Percentiles rank a stretch among this genome's conserved stretches.
Evolutionary conservation across 768 basidiomycete species (phyloP).

Genomic region (Tricholoma sp.): DNA sequence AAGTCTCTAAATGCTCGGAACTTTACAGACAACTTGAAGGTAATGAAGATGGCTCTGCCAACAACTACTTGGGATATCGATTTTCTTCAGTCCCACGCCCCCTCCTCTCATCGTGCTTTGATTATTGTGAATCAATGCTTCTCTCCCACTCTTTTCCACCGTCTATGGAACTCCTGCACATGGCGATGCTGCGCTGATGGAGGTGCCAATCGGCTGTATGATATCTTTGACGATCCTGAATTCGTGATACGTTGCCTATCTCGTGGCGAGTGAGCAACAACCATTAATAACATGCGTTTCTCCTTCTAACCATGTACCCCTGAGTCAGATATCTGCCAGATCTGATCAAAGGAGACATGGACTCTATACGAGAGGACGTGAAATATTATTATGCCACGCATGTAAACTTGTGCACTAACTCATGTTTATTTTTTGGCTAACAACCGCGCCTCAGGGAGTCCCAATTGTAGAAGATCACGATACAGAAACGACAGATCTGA

Average conservation of each 20-base stretch:
- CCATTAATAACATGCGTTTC: neutral
- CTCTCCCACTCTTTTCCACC: conserved; percentile 50
- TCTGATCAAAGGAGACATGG: conserved; percentile 90
- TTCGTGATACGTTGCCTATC: conserved; percentile 10
- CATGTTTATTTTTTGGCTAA: neutral
- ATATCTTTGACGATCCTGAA: conserved; percentile 31
- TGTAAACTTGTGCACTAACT: conserved; percentile 32
- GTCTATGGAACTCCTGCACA: conserved; percentile 48
- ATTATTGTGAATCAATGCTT: conserved; percentile 93
- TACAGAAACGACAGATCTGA: conserved; percentile 89
- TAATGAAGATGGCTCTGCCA: neutral
- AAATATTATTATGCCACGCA: conserved; percentile 55
- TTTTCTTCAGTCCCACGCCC: conserved; percentile 27
- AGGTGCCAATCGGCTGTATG: conserved; percentile 80
- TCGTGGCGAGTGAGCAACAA: conserved; percentile 9
- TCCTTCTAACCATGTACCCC: neutral
- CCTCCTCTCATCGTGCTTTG: conserved; percentile 40
- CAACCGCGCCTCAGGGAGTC: conserved; percentile 50
- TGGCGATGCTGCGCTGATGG: conserved; percentile 81
- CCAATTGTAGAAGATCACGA: conserved; percentile 59
- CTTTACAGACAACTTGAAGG: too few relatives aligned
- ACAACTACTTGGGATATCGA: conserved; percentile 36
- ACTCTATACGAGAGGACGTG: conserved; percentile 80
- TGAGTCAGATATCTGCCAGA: conserved; percentile 60
- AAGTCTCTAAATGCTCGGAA: too few relatives aligned